Base-by-base conservation (phyloP, 805 yeast species). In the Yarrowia sp. region DNA sequence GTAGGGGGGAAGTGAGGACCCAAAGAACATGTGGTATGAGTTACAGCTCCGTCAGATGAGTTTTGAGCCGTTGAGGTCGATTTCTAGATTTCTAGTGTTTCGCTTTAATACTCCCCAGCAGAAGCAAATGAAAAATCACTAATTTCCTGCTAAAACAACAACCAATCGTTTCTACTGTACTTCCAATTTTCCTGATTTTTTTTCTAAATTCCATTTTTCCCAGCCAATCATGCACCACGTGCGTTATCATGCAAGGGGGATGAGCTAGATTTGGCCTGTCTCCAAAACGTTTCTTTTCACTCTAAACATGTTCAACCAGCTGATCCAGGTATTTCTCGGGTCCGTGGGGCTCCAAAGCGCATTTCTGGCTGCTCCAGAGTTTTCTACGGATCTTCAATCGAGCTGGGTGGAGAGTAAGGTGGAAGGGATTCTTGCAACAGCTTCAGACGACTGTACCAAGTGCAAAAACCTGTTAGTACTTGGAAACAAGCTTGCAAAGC, bases 161-260 rank as follows among this genome's bases (percentile, higher is more conserved):
- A 3, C 28, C 5, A 22, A 5, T 22, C 3, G 4, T 22, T 22
- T 5, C 5, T 22, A 22, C 28, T 22, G 28, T 22, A 22, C 4
- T 22, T 3, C 4, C 3, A 3, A 5, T 22, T 22, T 22, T 22
- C 5, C 28, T 22, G 28, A 22, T 3, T 22, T 22, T 22, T 22
- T 5, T 22, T 3, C 28, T 3, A 22, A 3, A 3, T 22, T 5
- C 28, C 28, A 22, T 22, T 22, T 22, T 22, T 22, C 28, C 28
- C 5, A 22, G 28, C 28, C 28, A 22, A 22, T 22, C 28, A 22
- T 13, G 57, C 51, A 45, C 51, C 51, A 45, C 51, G 51, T 45
- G 51, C 51, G 36, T 48, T 48, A 33, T 48, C 53, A 48, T 48
- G 53, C 53, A 48, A 48, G 53, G 39, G 53, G 53, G 53, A 48